Evolutionary conservation across 140 eudicot species (phyloP).

Genomic region (Erigeron philadelphicus): DNA sequence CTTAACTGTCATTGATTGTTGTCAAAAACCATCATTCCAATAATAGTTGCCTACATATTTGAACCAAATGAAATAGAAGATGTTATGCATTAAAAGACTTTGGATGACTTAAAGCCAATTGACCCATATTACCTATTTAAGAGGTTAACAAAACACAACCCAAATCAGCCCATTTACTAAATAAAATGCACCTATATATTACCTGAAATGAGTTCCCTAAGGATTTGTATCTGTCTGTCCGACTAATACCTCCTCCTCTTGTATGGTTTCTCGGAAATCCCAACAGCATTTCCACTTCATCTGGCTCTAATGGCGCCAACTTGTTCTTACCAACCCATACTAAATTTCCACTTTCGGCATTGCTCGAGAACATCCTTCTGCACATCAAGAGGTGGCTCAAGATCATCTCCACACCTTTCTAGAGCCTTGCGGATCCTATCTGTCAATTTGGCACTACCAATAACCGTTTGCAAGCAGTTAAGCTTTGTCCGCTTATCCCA

Average conservation of each 20-base stretch:
- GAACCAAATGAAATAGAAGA: not conserved
- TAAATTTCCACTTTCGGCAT: constrained; percentile 79
- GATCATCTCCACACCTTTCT: constrained; percentile 44
- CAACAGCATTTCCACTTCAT: constrained; percentile 72
- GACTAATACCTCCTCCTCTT: constrained; percentile 81
- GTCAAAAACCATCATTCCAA: not conserved
- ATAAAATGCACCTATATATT: not conserved
- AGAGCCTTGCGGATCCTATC: constrained; percentile 68
- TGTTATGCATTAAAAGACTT: too few relatives aligned
- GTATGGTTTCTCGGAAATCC: constrained; percentile 91
- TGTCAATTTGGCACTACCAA: constrained; percentile 58
- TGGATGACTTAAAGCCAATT: not conserved
- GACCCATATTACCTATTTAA: not conserved
- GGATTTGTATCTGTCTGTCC: constrained; percentile 83
- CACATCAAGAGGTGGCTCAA: constrained; percentile 42
- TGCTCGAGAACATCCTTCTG: constrained; percentile 48
- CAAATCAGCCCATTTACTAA: too few relatives aligned
- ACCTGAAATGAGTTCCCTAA: constrained; percentile 95
- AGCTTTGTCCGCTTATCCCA: constrained; percentile 76
- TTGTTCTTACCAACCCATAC: constrained; percentile 91
- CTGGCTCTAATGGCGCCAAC: constrained; percentile 78
- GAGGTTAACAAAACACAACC: not conserved
- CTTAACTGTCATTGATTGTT: too few relatives aligned
- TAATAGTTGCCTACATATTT: not conserved
- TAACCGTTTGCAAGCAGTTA: constrained; percentile 75